Conservation (phyloP, 2,329 filamentous ascomycete species). For the Aschersonia sp. region DNA sequence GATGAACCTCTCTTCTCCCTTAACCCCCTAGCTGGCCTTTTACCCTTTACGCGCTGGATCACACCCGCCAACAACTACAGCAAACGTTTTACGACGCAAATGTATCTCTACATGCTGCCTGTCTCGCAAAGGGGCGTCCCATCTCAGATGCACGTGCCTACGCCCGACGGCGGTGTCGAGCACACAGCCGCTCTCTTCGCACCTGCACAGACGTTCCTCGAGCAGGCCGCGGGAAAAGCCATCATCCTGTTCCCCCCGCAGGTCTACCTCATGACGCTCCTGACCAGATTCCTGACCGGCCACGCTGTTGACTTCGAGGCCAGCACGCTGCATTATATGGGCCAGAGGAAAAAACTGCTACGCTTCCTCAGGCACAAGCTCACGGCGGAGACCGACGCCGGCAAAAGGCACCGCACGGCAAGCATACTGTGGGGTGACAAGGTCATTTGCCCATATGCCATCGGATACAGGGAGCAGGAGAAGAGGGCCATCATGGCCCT, state of each 20-base stretch:
- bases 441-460: constrained; percentile 39
- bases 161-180: constrained; percentile 53
- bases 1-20: too few species aligned
- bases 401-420: constrained; percentile 24
- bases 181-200: constrained; percentile 68
- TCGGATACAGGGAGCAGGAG: constrained; percentile 29
- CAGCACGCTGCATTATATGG: constrained; percentile 20
- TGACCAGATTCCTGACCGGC: constrained; percentile 36
- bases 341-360: constrained; percentile 36
- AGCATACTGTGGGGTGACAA: constrained; percentile 42
- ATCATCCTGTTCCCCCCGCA: constrained; percentile 88
- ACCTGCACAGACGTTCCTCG: constrained; percentile 53
- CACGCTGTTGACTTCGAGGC: constrained; percentile 12
- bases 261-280: constrained; percentile 52
- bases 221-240: constrained; percentile 43
- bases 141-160: constrained; percentile 44
- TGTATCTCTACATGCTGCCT: constrained; percentile 89
- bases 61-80: constrained; percentile 53
- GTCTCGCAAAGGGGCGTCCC: constrained; percentile 22
- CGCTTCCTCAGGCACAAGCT: constrained; percentile 33
- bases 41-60: constrained; percentile 85
- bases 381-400: constrained; percentile 24
- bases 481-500: constrained; percentile 37
- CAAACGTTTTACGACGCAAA: constrained; percentile 82
- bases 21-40: constrained; percentile 36